Evolutionary conservation across 1,139 yeast species (phyloP).

Genomic region (Candida sojae): DNA sequence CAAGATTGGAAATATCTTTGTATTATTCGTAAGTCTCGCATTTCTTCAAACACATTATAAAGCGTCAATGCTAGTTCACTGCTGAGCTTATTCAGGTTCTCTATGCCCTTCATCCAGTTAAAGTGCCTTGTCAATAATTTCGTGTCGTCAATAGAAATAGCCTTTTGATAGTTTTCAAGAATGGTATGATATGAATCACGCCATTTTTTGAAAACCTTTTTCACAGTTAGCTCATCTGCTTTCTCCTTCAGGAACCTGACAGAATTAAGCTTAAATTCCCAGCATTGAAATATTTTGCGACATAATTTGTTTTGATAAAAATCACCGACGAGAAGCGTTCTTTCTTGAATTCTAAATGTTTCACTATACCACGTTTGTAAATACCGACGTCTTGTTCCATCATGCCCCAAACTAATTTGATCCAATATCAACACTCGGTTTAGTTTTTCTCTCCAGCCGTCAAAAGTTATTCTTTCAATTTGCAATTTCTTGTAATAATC

Average conservation of each 20-base stretch:
- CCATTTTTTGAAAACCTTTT: slow-evolving; percentile 5
- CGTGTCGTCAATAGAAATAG: background rate
- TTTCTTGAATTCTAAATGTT: background rate
- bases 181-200: background rate
- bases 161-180: background rate
- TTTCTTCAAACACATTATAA: slow-evolving; percentile 1
- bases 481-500: slow-evolving; percentile 9
- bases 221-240: background rate
- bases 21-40: background rate
- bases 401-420: background rate
- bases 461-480: slow-evolving; percentile 6
- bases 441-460: slow-evolving; percentile 14
- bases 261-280: slow-evolving; percentile 2
- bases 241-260: too few species aligned
- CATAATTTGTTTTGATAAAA: slow-evolving; percentile 2
- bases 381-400: background rate
- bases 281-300: background rate
- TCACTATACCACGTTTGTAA: slow-evolving; percentile 2
- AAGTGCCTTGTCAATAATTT: slow-evolving; percentile 3
- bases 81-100: background rate
- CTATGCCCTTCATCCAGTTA: background rate
- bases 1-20: background rate
- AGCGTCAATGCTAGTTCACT: background rate
- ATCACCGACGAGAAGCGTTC: background rate
- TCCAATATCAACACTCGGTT: slow-evolving; percentile 4